Conservation (phyloP, 2,329 filamentous ascomycete species). For the Pseudopyrenochaeta lycopersici region DNA sequence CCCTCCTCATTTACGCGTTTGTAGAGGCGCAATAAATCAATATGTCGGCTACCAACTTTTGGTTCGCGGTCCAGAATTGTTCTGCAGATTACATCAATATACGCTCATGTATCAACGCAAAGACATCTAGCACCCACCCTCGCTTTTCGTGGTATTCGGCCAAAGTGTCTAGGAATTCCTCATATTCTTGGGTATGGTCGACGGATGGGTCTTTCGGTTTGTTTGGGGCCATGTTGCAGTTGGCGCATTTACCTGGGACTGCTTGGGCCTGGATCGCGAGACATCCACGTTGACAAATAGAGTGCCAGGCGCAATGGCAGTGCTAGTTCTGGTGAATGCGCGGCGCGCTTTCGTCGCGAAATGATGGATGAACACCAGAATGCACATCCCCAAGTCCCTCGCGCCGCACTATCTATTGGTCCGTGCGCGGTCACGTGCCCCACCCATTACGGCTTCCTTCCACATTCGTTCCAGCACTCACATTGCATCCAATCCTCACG, state of each 20-base stretch:
- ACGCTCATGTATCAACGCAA: constrained; percentile 27
- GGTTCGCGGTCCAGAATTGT: constrained; percentile 82
- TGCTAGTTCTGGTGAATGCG: constrained; percentile 28
- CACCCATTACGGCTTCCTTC: constrained; percentile 22
- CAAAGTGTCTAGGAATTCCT: constrained; percentile 79
- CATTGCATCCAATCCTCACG: not conserved
- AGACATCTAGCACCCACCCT: constrained; percentile 60
- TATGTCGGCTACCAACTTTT: constrained; percentile 77
- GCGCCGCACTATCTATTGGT: constrained; percentile 21
- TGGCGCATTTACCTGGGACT: constrained; percentile 43
- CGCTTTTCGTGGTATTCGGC: constrained; percentile 78
- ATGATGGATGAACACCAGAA: constrained; percentile 44
- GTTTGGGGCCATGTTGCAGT: constrained; percentile 56
- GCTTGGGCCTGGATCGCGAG: constrained; percentile 23
- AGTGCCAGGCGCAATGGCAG: constrained; percentile 34
- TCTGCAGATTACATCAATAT: constrained; percentile 48
- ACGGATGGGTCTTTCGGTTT: constrained; percentile 55
- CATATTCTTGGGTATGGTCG: constrained; percentile 70
- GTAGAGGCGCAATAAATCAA: constrained; percentile 82
- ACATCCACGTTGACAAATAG: constrained; percentile 27
- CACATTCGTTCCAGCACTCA: not conserved
- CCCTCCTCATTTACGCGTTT: constrained; percentile 78
- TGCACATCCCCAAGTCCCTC: constrained; percentile 32
- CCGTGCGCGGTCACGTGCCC: constrained; percentile 27
- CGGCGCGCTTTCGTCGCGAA: constrained; percentile 42